Base-by-base conservation (phyloP, 352 stramenopile species). In the Phytopythium montanum region DNA sequence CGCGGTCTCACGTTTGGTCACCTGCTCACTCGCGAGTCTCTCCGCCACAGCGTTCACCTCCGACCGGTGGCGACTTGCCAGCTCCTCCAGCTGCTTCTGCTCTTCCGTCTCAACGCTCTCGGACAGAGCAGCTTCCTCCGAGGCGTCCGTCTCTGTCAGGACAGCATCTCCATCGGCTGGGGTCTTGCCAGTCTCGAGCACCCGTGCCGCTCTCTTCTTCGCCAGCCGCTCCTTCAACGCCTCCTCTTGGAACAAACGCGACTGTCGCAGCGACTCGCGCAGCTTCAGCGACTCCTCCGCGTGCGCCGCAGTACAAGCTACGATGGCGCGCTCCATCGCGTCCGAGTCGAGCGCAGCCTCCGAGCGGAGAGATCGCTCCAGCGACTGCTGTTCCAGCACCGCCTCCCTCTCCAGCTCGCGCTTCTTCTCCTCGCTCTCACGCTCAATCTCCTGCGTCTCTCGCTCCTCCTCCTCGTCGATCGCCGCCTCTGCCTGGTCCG, bases 231-330 rank as follows among this genome's bases (percentile, higher is more conserved):
- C 65, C 49, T 76, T 72, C 9, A 86, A 45, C 57, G 61, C 64
- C 19, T 75, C 55, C 59, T 86, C 78, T 42, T 82, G 72, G 3
- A 65, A 66, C 14, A 64, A 54, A 31, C 70, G 70, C 49, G 75
- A 66, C 4, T 73, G 65, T 21, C 63, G 53, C 26, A 81, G 60
- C 1, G 69, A 62, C 49, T 69, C 59, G 0, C 62, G 62, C 25
- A 76, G 45, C 52, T 77, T 75, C 33, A 60, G 49, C 8, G 55
- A 33, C 52, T 77, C 66, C 13, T 58, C 66, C 10, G 69, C 58
- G 48, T 77, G 70, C 1, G 56, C 33, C 36, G 69, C 57, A 14
- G 62, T 68, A 51, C 66, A 77, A n/a, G 66, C 54, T 36, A 14
- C 60, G 42, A 77, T 51, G 34, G 69, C 62, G 6, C 64, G 56